Conservation (phyloP, 495 filamentous ascomycete genomes). For the Penicillium bialowiezense region DNA sequence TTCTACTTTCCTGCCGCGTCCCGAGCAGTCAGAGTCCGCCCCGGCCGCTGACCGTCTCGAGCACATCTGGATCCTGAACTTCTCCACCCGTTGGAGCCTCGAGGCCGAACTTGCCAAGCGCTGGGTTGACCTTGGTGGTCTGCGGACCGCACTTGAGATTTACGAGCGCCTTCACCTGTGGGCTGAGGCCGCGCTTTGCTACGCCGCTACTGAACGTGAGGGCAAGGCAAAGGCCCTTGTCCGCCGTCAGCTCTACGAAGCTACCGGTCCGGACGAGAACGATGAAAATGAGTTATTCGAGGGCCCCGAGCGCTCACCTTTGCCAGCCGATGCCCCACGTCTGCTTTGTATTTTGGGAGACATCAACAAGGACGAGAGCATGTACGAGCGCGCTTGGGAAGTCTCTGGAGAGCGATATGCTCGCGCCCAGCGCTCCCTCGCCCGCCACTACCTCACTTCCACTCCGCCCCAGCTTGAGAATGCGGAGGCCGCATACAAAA, state of each 20-base stretch:
- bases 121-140: constrained; percentile 82
- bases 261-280: constrained; percentile 38
- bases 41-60: constrained; percentile 69
- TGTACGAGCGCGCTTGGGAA: constrained; percentile 87
- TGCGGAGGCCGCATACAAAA: constrained; percentile 73
- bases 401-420: constrained; percentile 78
- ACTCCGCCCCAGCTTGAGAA: constrained; percentile 58
- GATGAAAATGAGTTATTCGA: constrained; percentile 59
- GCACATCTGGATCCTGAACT: constrained; percentile 78
- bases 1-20: constrained; percentile 79
- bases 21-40: constrained; percentile 74
- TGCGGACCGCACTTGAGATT: constrained; percentile 90
- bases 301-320: constrained; percentile 60
- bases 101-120: constrained; percentile 89
- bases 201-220: constrained; percentile 75
- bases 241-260: constrained; percentile 71
- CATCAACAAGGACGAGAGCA: constrained; percentile 65
- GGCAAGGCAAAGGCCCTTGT: constrained; percentile 76
- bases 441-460: constrained; percentile 65
- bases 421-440: constrained; percentile 82
- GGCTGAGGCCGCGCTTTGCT: constrained; percentile 93
- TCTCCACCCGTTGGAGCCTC: constrained; percentile 87
- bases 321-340: constrained; percentile 80
- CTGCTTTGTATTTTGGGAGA: constrained; percentile 95
- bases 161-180: constrained; percentile 93